These are phyloP conservation scores for Lyophyllum shimeji DNA, from an alignment of 768 basidiomycete species.

Conservation along the genomic window DNA sequence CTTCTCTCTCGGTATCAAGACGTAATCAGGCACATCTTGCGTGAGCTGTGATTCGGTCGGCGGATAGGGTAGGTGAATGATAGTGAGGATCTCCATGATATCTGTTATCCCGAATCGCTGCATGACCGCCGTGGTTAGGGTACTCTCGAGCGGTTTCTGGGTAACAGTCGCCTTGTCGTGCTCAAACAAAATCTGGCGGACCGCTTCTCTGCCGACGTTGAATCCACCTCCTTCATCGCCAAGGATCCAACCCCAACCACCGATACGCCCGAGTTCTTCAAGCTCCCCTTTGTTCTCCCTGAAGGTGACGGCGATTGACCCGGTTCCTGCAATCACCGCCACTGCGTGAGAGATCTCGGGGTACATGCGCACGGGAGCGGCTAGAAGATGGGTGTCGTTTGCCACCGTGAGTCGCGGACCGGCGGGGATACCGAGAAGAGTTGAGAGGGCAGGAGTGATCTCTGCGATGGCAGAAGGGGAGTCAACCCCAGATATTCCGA, in stretches of 20 bases:
- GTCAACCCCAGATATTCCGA: constrained; percentile 83
- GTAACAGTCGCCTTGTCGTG: constrained; percentile 49
- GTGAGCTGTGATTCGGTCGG: constrained; percentile 18
- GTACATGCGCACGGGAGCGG: constrained; percentile 69
- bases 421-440: constrained; percentile 55
- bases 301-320: constrained; percentile 74
- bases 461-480: constrained; percentile 60
- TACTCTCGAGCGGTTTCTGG: constrained; percentile 29
- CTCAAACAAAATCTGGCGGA: constrained; percentile 64
- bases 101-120: constrained; percentile 53
- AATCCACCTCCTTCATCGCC: constrained; percentile 86
- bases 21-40: constrained; percentile 26
- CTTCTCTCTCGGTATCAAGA: constrained; percentile 56
- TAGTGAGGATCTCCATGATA: constrained; percentile 63
- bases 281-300: constrained; percentile 40
- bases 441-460: constrained; percentile 53
- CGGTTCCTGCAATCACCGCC: constrained; percentile 79
- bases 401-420: constrained; percentile 59
- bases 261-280: constrained; percentile 65
- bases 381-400: constrained; percentile 86
- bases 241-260: constrained; percentile 84
- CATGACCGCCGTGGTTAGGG: constrained; percentile 49
- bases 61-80: constrained; percentile 65
- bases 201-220: constrained; percentile 72
- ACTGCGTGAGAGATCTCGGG: constrained; percentile 62